A percentile compares a stretch with the other conserved stretches of the same genome.
These are phyloP conservation scores for Cerioporus squamosus DNA, from an alignment of 1,284 basidiomycete genomes.

Conservation along the genomic window DNA sequence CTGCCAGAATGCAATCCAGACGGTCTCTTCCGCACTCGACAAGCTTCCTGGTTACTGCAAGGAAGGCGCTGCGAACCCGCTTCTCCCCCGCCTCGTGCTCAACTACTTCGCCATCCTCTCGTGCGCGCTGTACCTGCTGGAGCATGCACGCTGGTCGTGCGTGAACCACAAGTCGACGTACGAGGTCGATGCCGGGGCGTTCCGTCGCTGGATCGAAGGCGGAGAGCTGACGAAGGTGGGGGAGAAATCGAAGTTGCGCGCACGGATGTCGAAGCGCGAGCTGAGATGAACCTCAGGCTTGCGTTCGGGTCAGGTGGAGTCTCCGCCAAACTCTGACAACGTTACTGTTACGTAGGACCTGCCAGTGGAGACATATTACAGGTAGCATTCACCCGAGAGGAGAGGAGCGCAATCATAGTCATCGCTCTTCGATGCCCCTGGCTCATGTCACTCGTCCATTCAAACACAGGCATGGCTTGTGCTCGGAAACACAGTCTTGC, in stretches of 20 bases:
- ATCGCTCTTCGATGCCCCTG: too few relatives aligned
- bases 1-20: conserved; percentile 32
- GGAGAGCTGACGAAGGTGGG: conserved; percentile 40
- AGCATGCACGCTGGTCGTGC: conserved; percentile 66
- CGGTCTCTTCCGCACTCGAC: conserved; percentile 41
- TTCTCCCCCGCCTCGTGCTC: conserved; percentile 58
- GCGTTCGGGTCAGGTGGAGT: neutral
- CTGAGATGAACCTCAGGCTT: conserved; percentile 1
- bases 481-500: too few relatives aligned
- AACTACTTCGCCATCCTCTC: conserved; percentile 58
- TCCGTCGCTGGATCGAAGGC: conserved; percentile 60
- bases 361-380: too few relatives aligned
- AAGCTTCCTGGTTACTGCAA: conserved; percentile 42
- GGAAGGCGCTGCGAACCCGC: conserved; percentile 40
- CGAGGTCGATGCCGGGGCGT: conserved; percentile 53
- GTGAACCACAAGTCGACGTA: conserved; percentile 33
- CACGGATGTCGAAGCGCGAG: neutral
- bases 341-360: too few relatives aligned
- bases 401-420: too few relatives aligned
- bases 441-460: too few relatives aligned
- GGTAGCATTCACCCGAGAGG: too few relatives aligned
- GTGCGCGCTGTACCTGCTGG: conserved; percentile 58
- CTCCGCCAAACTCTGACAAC: too few relatives aligned
- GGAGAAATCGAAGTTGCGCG: neutral
- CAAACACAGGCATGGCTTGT: too few relatives aligned